phyloP scores from a whole-genome alignment of 2,329 filamentous ascomycete species.

The Lachnellula cervina region DNA sequence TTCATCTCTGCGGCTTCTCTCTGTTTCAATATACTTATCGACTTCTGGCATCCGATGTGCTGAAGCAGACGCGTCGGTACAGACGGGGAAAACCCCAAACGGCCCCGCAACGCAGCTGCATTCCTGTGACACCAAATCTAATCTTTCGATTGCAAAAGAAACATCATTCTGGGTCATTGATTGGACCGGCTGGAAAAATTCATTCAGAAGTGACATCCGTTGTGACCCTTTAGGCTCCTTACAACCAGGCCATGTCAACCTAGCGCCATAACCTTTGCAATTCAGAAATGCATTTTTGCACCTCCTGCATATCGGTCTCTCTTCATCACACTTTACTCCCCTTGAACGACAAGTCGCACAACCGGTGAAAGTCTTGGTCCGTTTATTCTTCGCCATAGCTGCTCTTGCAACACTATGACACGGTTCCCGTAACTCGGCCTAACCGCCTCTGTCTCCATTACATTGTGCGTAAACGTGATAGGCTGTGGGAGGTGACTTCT shows the following conservation, averaged over 20 bases:
- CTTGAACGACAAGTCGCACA: conserved; percentile 27
- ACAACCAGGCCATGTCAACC: conserved; percentile 5
- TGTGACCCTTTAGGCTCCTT: not conserved
- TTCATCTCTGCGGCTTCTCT: too few species aligned
- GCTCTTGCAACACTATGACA: too few species aligned
- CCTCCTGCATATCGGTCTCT: conserved; percentile 32
- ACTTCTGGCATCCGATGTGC: too few species aligned
- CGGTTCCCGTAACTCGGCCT: too few species aligned
- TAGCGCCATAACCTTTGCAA: conserved; percentile 32
- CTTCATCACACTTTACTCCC: conserved; percentile 38
- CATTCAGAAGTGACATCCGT: not conserved
- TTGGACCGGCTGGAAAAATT: not conserved
- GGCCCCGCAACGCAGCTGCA: not conserved
- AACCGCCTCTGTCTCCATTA: too few species aligned
- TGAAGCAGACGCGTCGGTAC: not conserved
- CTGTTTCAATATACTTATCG: too few species aligned
- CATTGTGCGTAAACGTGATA: too few species aligned
- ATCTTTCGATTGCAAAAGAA: not conserved
- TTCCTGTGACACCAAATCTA: not conserved
- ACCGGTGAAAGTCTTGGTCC: conserved; percentile 30
- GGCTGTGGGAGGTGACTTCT: too few species aligned
- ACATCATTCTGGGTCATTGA: not conserved
- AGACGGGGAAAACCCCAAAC: not conserved
- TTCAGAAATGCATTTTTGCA: conserved; percentile 29
- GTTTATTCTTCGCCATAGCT: conserved; percentile 9